Percentiles rank a stretch among this genome's conserved stretches.
These are phyloP conservation scores for Talinum fruticosum DNA, from an alignment of 148 eudicot species.

Conservation along the genomic window DNA sequence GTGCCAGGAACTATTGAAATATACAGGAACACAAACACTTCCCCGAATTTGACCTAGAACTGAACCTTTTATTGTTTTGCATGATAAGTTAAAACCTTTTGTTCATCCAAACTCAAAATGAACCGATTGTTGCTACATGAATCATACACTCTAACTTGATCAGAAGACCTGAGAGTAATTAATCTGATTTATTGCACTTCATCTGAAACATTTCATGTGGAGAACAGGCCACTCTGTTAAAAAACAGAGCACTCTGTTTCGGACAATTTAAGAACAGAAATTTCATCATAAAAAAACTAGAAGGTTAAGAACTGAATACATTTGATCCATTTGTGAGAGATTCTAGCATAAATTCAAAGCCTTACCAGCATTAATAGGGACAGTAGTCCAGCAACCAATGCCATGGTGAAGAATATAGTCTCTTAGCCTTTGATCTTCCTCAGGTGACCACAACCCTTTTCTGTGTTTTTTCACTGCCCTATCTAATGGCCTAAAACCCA, in stretches of 20 bases:
- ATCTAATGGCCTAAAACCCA: conserved; percentile 38
- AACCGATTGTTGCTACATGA: too few relatives aligned
- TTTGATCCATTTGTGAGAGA: background rate
- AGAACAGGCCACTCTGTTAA: background rate
- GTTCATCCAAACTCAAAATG: too few relatives aligned
- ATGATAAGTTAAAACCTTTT: too few relatives aligned
- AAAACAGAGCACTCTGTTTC: background rate
- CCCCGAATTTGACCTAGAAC: too few relatives aligned
- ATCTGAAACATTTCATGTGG: background rate
- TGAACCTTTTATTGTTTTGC: too few relatives aligned
- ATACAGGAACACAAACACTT: too few relatives aligned
- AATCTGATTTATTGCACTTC: too few relatives aligned
- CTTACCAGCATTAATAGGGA: conserved; percentile 71
- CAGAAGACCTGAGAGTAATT: too few relatives aligned
- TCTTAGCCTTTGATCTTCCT: conserved; percentile 74
- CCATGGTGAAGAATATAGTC: conserved; percentile 59
- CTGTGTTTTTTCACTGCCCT: conserved; percentile 51
- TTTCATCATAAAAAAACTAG: background rate
- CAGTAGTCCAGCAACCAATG: conserved; percentile 81
- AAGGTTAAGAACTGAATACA: background rate
- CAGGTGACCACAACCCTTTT: conserved; percentile 91
- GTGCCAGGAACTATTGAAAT: too few relatives aligned
- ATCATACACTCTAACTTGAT: too few relatives aligned
- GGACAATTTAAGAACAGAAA: too few relatives aligned
- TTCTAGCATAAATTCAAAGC: background rate